Evolutionary conservation across 495 filamentous ascomycete genomes (phyloP), one percentile per base, ranked within the genome.

Genomic region (Xylaria intraflava): DNA sequence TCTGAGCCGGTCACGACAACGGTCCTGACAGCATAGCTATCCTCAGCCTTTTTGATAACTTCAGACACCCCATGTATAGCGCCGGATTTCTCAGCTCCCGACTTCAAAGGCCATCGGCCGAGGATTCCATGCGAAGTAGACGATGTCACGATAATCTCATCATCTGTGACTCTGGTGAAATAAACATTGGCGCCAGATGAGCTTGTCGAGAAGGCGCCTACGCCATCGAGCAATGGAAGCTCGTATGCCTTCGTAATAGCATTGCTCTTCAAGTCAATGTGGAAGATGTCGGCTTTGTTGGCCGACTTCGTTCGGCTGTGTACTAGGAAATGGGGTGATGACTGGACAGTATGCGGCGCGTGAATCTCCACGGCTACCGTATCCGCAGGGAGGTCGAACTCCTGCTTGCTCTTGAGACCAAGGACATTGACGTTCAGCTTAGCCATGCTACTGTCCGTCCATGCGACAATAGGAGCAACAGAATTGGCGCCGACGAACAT

Each of bases 231-330:
- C 30, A 80, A 78, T 2, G 90, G 87, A 3, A 96, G 74, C 23
- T 80, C 75, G 61, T 95, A 95, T 1, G 85, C 84, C 64, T 88
- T 88, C 1, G 72, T 76, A 27, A 91, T 77, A 6, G 69, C 73
- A 23, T 73, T 75, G n/a, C 77, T 80, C 64, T 80, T 80, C 47
- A 87, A 62, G 59, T 95, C 79, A 58, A 93, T 76, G 58, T 93
- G 89, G 64, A 83, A 96, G 26, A 96, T 86, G 56, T 93, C 87
- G 5, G 88, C 90, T 75, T 84, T 88, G 62, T 90, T 85, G 14
- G 82, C 81, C 12, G 73, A 77, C 3, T 69, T 69, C 0, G 88
- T 88, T 61, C 84, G 80, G 65, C 79, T 93, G 55, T 96, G 87
- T 7, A 96, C 87, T 38, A 96, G 70, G 69, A 96, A 88, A 73